A percentile compares a stretch with the other conserved stretches of the same genome.
phyloP scores from a whole-genome alignment of 1,284 basidiomycete genomes.

The Earliella scabrosa region DNA sequence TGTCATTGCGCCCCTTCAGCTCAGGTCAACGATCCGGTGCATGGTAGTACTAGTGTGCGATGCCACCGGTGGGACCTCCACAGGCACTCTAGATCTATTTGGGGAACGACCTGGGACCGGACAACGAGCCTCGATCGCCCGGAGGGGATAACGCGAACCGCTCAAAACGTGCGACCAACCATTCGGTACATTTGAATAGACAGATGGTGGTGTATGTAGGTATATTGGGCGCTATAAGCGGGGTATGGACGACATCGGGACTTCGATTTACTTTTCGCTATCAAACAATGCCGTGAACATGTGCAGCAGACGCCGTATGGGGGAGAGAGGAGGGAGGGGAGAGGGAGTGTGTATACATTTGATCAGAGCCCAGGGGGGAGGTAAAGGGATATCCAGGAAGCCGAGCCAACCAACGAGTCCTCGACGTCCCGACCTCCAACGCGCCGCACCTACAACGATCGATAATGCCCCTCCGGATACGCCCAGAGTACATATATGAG shows the following conservation, averaged over 20 bases:
- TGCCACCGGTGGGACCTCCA: no score
- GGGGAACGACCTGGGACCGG: no score
- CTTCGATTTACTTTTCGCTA: conserved; percentile 3
- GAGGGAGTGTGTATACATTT: background rate
- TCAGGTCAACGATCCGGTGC: no score
- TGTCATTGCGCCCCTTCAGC: no score
- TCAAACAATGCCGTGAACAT: background rate
- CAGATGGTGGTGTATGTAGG: background rate
- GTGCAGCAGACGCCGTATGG: background rate
- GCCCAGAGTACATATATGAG: background rate
- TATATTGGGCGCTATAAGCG: background rate
- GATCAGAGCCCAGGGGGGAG: background rate
- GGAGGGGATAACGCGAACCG: background rate
- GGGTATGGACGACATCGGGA: background rate
- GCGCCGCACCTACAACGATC: background rate
- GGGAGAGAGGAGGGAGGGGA: background rate
- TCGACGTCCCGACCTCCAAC: background rate
- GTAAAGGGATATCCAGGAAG: background rate
- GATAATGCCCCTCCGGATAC: background rate
- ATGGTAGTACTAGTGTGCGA: no score
- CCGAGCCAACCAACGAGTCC: background rate
- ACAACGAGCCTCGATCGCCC: no score
- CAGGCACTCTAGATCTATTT: no score
- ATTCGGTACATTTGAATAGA: background rate
- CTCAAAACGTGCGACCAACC: background rate